Evolutionary conservation across 345 rosid species (phyloP).

Genomic region (Brassica cretica): DNA sequence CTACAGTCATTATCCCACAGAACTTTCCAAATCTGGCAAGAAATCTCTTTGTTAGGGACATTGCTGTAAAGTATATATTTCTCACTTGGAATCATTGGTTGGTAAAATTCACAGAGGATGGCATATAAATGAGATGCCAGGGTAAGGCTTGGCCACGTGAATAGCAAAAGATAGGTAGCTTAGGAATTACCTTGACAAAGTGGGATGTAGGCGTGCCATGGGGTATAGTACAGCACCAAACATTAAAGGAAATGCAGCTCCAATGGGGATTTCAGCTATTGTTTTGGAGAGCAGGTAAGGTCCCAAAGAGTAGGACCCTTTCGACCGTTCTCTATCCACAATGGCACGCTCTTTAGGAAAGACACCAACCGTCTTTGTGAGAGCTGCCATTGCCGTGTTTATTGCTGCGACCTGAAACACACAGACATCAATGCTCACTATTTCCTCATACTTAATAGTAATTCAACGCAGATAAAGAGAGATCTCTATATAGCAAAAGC

Average conservation of each 20-base stretch:
- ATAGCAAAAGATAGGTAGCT: slow-evolving; percentile 10
- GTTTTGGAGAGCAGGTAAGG: slow-evolving; percentile 92
- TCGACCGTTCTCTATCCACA: slow-evolving; percentile 89
- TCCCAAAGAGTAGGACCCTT: slow-evolving; percentile 84
- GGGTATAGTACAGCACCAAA: slow-evolving; percentile 94
- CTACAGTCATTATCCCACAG: slow-evolving; percentile 88
- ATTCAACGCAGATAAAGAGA: background rate
- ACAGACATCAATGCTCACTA: too few species aligned
- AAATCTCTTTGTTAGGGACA: slow-evolving; percentile 24
- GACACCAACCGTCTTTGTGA: slow-evolving; percentile 93
- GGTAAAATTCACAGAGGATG: background rate
- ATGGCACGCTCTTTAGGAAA: slow-evolving; percentile 97
- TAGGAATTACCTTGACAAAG: slow-evolving; percentile 58
- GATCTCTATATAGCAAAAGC: slow-evolving; percentile 14
- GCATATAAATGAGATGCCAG: slow-evolving; percentile 11
- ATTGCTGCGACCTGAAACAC: slow-evolving; percentile 84
- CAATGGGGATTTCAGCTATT: slow-evolving; percentile 91
- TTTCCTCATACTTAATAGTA: too few species aligned
- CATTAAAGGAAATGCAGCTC: slow-evolving; percentile 93
- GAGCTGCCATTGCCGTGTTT: slow-evolving; percentile 99
- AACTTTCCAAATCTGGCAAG: slow-evolving; percentile 76
- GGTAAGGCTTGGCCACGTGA: background rate
- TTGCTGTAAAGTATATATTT: background rate
- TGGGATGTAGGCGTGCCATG: slow-evolving; percentile 92
- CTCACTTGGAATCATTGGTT: slow-evolving; percentile 9